A percentile compares a stretch with the other conserved stretches of the same genome.
Evolutionary conservation across 2,329 filamentous ascomycete species (phyloP).

Genomic region (Pseudocercospora pini-densiflorae): DNA sequence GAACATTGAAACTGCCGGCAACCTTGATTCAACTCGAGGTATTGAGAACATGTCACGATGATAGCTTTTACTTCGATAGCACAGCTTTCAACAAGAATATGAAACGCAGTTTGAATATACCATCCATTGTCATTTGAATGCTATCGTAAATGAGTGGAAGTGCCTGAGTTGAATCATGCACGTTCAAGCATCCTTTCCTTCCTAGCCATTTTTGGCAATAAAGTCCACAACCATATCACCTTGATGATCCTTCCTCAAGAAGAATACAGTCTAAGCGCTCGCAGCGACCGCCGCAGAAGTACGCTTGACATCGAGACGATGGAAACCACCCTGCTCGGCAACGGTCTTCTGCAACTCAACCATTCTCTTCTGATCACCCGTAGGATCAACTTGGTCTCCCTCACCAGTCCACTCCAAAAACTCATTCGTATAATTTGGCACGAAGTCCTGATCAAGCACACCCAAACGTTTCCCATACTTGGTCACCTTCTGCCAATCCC

Average conservation of each 20-base stretch:
- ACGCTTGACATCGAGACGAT: conserved; percentile 47
- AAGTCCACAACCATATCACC: not conserved
- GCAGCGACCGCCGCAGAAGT: conserved; percentile 22
- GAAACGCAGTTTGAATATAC: not conserved
- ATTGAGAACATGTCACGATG: not conserved
- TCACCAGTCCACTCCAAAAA: conserved; percentile 70
- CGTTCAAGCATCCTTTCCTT: not conserved
- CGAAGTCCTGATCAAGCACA: conserved; percentile 66
- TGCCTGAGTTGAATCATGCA: conserved; percentile 9
- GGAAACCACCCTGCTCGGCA: conserved; percentile 68
- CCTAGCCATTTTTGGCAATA: conserved; percentile 1
- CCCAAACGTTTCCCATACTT: conserved; percentile 74
- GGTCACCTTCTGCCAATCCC: conserved; percentile 80
- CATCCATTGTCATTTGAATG: not conserved
- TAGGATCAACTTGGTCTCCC: conserved; percentile 68
- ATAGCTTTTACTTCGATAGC: conserved; percentile 4
- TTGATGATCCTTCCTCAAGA: not conserved
- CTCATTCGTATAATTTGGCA: conserved; percentile 74
- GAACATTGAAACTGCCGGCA: conserved; percentile 13
- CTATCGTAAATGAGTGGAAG: conserved; percentile 25
- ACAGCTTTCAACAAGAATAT: conserved; percentile 27
- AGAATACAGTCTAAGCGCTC: conserved; percentile 17
- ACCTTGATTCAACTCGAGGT: not conserved
- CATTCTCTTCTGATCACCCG: conserved; percentile 77
- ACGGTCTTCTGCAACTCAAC: conserved; percentile 69